Evolutionary conservation across 208 protist species (phyloP), one percentile per base, ranked within the genome.

Genomic region (Borovskyia barvae): DNA sequence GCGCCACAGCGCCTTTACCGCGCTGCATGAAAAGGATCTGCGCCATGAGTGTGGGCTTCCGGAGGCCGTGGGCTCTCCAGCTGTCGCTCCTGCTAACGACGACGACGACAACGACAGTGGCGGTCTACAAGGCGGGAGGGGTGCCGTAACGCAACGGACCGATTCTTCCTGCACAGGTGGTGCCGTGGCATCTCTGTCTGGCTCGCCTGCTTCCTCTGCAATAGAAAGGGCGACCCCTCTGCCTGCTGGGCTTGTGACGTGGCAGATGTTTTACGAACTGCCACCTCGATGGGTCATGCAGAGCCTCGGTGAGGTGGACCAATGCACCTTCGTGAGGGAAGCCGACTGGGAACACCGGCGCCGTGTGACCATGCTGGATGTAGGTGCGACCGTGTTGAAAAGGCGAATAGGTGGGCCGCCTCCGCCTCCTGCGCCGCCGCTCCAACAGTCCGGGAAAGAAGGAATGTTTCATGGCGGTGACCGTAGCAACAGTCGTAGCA

Each of bases 211-310:
- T n/a, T n/a, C n/a, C n/a, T n/a, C n/a, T n/a, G n/a, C n/a, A n/a
- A n/a, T n/a, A n/a, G n/a, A n/a, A n/a, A n/a, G n/a, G n/a, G n/a
- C n/a, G n/a, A n/a, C n/a, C n/a, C 32, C 30, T 20, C 20, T n/a
- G 19, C 30, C 51, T 26, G n/a, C 35, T 2, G 29, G 56, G 6
- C 55, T 75, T 9, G 46, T 53, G 4, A 32, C 64, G 19, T 41
- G 51, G 32, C 72, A 80, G 17, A 69, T 72, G 24, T 66, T 51
- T 8, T 74, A 20, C 33, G 83, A 90, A 59, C 66, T 90, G 42
- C 72, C 72, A 2, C 57, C 78, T n/a, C 78, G 79, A 9, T 90
- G 83, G 83, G 70, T 86, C 30, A 75, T 90, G 69, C 75, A 85
- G 41, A 75, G 75, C 30, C 48, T 84, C n/a, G 79, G 78, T 19